phyloP scores from a whole-genome alignment of 257 asterid species.

The Solanum okadae region DNA sequence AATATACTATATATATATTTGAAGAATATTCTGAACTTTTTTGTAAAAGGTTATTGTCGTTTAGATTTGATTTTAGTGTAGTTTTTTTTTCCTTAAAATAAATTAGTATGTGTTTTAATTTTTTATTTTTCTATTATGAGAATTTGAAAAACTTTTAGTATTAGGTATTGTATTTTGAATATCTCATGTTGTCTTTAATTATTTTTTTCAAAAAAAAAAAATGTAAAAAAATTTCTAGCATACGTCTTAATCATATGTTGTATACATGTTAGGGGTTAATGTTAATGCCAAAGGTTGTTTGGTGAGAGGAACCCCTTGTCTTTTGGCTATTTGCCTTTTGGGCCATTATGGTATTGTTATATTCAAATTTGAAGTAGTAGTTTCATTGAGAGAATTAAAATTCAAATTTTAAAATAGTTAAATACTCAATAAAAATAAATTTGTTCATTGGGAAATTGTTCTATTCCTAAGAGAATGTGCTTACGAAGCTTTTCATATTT shows the following conservation, averaged over 20 bases:
- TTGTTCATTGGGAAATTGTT: background rate
- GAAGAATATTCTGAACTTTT: background rate
- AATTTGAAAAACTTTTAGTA: background rate
- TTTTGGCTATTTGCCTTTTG: background rate
- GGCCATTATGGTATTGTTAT: background rate
- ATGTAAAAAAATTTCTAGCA: background rate
- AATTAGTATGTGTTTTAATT: background rate
- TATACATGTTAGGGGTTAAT: background rate
- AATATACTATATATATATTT: background rate
- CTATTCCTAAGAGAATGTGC: background rate
- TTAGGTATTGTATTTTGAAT: background rate
- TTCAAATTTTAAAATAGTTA: background rate
- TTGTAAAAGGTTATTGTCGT: background rate
- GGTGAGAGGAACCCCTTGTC: background rate
- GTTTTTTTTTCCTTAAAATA: background rate
- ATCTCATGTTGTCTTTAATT: background rate
- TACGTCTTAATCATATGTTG: background rate
- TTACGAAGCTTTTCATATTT: background rate
- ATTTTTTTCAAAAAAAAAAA: background rate
- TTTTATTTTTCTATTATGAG: background rate
- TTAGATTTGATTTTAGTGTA: background rate
- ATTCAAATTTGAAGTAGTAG: background rate
- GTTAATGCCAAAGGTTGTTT: background rate
- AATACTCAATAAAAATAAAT: background rate
- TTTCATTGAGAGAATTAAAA: background rate